Evolutionary conservation across 495 filamentous ascomycete species (phyloP).

Genomic region (Aspergillus ostianus): DNA sequence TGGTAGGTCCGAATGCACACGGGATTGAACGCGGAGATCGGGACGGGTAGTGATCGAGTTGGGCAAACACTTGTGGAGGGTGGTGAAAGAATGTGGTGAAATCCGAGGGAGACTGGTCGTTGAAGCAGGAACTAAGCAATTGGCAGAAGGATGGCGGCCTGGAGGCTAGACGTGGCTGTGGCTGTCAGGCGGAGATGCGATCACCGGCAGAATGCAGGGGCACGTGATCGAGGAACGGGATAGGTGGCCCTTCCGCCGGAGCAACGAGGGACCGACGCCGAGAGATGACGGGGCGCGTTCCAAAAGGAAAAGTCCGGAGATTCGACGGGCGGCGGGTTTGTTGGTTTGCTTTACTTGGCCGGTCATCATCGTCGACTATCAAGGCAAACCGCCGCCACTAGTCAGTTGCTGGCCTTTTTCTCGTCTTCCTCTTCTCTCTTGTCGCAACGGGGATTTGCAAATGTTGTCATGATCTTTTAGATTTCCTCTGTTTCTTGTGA

Average conservation of each 20-base stretch:
- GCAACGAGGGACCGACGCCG: constrained; percentile 11
- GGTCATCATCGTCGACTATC: background rate
- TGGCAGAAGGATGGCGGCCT: background rate
- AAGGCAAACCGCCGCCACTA: no score
- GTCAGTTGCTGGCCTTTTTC: background rate
- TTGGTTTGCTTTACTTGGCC: no score
- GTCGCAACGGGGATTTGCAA: background rate
- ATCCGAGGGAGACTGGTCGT: background rate
- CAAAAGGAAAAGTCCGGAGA: constrained; percentile 5
- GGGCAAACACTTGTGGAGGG: background rate
- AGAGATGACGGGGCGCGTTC: constrained; percentile 14
- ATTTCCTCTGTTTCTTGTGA: constrained; percentile 7
- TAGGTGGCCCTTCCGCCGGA: constrained; percentile 24
- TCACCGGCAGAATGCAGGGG: background rate
- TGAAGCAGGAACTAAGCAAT: background rate
- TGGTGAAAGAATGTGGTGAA: no score
- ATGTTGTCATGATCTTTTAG: constrained; percentile 6
- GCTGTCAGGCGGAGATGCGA: background rate
- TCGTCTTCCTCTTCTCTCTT: background rate
- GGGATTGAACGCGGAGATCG: background rate
- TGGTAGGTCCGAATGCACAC: background rate
- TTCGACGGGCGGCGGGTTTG: no score
- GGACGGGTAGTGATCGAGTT: no score
- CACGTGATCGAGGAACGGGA: constrained; percentile 18
- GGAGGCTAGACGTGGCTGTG: background rate